Evolutionary conservation across 192 early-diverging fungal genomes (phyloP).

Genomic region (Rhizoclosmatium sp.): DNA sequence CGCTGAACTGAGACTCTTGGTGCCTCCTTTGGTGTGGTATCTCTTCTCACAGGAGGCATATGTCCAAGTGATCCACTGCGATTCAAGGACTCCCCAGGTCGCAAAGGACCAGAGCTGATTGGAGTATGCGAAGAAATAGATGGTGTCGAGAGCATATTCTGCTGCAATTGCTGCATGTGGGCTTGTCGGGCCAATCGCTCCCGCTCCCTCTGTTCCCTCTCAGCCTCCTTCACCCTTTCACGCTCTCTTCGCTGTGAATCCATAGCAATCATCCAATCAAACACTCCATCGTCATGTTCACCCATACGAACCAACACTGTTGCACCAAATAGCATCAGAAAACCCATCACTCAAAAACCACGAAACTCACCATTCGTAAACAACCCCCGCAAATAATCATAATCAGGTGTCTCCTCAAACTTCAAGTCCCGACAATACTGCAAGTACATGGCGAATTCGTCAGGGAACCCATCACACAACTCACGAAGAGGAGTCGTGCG

Average conservation of each 20-base stretch:
- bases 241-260: constrained; percentile 59
- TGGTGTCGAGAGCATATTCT: not conserved
- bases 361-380: constrained; percentile 74
- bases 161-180: constrained; percentile 25
- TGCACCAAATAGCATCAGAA: not conserved
- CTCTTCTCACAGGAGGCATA: too few relatives aligned
- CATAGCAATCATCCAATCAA: constrained; percentile 88
- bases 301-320: constrained; percentile 59
- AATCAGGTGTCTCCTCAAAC: constrained; percentile 98
- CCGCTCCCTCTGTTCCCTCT: constrained; percentile 48
- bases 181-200: constrained; percentile 32
- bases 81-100: too few relatives aligned
- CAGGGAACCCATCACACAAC: constrained; percentile 89
- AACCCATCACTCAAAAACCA: constrained; percentile 3
- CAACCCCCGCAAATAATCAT: constrained; percentile 87
- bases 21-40: too few relatives aligned
- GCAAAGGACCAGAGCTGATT: too few relatives aligned
- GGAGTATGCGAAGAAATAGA: not conserved
- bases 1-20: too few relatives aligned
- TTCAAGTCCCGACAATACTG: constrained; percentile 89
- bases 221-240: constrained; percentile 48
- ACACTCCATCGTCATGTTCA: constrained; percentile 89
- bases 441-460: constrained; percentile 91
- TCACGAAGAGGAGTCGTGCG: constrained; percentile 88
- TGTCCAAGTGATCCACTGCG: too few relatives aligned